Percentiles rank a stretch among this genome's conserved stretches.
These are phyloP conservation scores for Cyclotella choctawhatcheeana DNA, from an alignment of 108 stramenopile species.

Conservation along the genomic window DNA sequence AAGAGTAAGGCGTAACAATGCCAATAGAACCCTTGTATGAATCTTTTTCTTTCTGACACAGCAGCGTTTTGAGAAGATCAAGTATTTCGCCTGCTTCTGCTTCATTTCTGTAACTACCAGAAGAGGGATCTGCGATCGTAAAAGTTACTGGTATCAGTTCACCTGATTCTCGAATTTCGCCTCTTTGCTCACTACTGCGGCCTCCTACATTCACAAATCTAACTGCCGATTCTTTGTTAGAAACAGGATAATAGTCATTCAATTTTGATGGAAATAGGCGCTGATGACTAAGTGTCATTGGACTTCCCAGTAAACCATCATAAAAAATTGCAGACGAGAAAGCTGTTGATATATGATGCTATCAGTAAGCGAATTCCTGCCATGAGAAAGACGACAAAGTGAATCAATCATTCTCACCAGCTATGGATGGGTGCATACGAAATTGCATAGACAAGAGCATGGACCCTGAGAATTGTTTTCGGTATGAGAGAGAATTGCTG, in stretches of 20 bases:
- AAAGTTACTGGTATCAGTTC: slow-evolving; percentile 15
- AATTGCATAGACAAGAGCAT: slow-evolving; percentile 91
- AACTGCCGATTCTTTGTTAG: slow-evolving; percentile 44
- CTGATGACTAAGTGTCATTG: slow-evolving; percentile 46
- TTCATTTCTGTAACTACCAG: slow-evolving; percentile 61
- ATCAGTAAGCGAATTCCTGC: too few relatives aligned
- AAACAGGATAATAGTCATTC: slow-evolving; percentile 45
- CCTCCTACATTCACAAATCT: slow-evolving; percentile 78
- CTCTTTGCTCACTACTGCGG: slow-evolving; percentile 67
- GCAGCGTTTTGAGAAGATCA: slow-evolving; percentile 53
- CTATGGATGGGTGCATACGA: slow-evolving; percentile 97
- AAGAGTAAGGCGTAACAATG: slow-evolving; percentile 95
- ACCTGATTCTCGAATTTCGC: slow-evolving; percentile 36
- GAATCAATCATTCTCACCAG: too few relatives aligned
- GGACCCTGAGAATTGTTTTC: slow-evolving; percentile 83
- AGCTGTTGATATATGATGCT: too few relatives aligned
- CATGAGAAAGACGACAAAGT: too few relatives aligned
- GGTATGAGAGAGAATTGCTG: slow-evolving; percentile 53
- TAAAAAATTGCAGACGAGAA: slow-evolving; percentile 92
- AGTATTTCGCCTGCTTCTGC: slow-evolving; percentile 70
- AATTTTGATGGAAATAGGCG: slow-evolving; percentile 64
- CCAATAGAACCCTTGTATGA: slow-evolving; percentile 71
- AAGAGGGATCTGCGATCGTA: slow-evolving; percentile 30
- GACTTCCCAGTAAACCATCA: slow-evolving; percentile 76
- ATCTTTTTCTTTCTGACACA: slow-evolving; percentile 41